Evolutionary conservation across 495 filamentous ascomycete genomes (phyloP).

Genomic region (Penicillium ochrochloron): DNA sequence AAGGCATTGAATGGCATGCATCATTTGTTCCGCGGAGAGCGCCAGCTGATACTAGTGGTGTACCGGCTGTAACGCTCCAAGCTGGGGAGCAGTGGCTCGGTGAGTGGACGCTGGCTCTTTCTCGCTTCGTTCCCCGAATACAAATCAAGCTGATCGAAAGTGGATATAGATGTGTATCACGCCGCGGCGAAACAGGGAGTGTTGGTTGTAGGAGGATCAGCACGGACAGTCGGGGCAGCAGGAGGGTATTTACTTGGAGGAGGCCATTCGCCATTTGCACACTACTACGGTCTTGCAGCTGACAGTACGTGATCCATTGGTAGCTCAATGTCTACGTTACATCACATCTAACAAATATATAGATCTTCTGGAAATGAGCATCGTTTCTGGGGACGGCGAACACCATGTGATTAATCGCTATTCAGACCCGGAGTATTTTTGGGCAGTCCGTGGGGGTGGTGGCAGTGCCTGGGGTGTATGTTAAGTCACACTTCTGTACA

Average conservation of each 20-base stretch:
- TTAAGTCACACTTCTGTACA: neutral
- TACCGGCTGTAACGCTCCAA: conserved; percentile 1
- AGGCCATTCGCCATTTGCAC: conserved; percentile 15
- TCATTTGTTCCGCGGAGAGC: neutral
- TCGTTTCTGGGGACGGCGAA: conserved; percentile 8
- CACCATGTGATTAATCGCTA: conserved; percentile 4
- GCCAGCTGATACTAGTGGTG: neutral
- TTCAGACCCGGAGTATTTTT: conserved; percentile 13
- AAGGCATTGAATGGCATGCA: neutral
- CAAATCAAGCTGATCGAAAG: neutral
- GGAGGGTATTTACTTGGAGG: conserved; percentile 16
- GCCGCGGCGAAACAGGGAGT: conserved; percentile 7
- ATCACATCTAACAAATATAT: neutral
- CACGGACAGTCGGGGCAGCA: conserved; percentile 12
- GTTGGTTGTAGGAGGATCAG: conserved; percentile 11
- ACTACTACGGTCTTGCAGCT: conserved; percentile 10
- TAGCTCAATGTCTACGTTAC: neutral
- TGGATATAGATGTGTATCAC: conserved; percentile 10
- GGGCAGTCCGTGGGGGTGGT: conserved; percentile 14
- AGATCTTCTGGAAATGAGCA: conserved; percentile 16
- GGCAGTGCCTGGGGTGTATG: conserved; percentile 10
- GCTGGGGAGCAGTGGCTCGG: conserved; percentile 2
- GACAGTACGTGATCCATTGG: conserved; percentile 9
- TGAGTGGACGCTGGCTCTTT: neutral
- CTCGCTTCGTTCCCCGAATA: neutral